Conservation (phyloP, 768 basidiomycete genomes). For the Lactifluus hygrophoroides region DNA sequence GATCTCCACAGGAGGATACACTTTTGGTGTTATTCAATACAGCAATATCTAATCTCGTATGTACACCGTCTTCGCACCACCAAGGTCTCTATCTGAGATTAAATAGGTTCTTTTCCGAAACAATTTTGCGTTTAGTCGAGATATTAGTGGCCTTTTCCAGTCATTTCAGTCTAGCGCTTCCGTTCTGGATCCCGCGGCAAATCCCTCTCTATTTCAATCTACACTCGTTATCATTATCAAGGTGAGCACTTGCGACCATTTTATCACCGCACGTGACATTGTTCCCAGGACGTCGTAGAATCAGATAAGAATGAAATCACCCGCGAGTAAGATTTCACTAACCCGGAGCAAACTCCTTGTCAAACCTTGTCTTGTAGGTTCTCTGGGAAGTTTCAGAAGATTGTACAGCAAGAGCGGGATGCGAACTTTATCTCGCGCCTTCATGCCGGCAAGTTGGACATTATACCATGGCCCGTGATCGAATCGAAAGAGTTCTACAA, state of each 20-base stretch:
- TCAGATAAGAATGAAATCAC: slow-evolving; percentile 50
- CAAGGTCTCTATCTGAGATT: neutral
- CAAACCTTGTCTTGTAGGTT: slow-evolving; percentile 31
- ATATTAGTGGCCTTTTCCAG: slow-evolving; percentile 52
- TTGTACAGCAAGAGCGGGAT: slow-evolving; percentile 52
- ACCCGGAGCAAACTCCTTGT: neutral
- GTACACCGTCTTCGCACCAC: neutral
- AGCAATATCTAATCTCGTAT: slow-evolving; percentile 55
- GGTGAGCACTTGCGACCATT: slow-evolving; percentile 25
- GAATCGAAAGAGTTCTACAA: slow-evolving; percentile 52
- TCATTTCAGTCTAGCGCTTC: slow-evolving; percentile 51
- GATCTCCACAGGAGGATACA: slow-evolving; percentile 55
- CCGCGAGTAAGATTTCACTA: slow-evolving; percentile 37
- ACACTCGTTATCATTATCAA: slow-evolving; percentile 56
- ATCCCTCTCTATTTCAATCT: slow-evolving; percentile 51
- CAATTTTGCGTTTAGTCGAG: slow-evolving; percentile 55
- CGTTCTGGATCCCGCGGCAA: slow-evolving; percentile 48
- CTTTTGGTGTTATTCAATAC: slow-evolving; percentile 57
- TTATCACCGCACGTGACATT: neutral
- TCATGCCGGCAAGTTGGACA: slow-evolving; percentile 45
- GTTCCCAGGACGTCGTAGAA: slow-evolving; percentile 49
- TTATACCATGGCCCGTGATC: slow-evolving; percentile 61
- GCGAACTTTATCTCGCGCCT: slow-evolving; percentile 56
- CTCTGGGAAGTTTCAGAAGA: slow-evolving; percentile 47
- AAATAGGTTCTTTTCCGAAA: slow-evolving; percentile 53